phyloP scores from a whole-genome alignment of 2,329 filamentous ascomycete species.

The Talaromyces sp. region DNA sequence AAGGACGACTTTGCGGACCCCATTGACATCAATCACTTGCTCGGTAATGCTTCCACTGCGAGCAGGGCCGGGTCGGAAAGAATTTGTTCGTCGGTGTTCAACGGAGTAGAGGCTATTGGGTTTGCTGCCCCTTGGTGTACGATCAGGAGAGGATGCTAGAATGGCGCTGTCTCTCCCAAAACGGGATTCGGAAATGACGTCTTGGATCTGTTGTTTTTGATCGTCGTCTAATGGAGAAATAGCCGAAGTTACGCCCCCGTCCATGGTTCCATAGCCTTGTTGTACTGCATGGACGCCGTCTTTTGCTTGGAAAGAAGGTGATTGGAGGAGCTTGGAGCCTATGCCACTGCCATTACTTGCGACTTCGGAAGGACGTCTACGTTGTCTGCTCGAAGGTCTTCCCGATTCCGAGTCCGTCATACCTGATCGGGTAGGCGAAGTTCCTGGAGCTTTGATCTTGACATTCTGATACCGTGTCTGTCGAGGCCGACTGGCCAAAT shows the following conservation, averaged over 20 bases:
- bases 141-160: conserved; percentile 1
- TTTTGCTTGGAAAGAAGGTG: conserved; percentile 11
- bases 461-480: conserved; percentile 62
- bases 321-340: conserved; percentile 2
- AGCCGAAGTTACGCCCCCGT: neutral
- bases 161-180: conserved; percentile 6
- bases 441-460: conserved; percentile 62
- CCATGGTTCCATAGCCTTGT: conserved; percentile 19
- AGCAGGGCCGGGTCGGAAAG: conserved; percentile 51
- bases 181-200: conserved; percentile 28
- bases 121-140: conserved; percentile 18
- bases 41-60: conserved; percentile 77
- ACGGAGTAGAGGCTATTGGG: conserved; percentile 29
- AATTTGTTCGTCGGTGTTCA: conserved; percentile 31
- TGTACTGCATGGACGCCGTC: conserved; percentile 34
- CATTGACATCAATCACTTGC: conserved; percentile 70
- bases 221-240: neutral
- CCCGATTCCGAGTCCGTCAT: conserved; percentile 38
- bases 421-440: conserved; percentile 34
- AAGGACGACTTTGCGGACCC: conserved; percentile 72
- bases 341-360: conserved; percentile 28
- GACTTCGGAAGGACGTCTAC: conserved; percentile 56
- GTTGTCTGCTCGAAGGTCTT: conserved; percentile 43
- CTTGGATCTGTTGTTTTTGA: neutral
- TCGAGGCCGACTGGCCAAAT: conserved; percentile 60